Evolutionary conservation across 2,329 filamentous ascomycete genomes (phyloP).

Genomic region (Pseudogymnoascus sp.): DNA sequence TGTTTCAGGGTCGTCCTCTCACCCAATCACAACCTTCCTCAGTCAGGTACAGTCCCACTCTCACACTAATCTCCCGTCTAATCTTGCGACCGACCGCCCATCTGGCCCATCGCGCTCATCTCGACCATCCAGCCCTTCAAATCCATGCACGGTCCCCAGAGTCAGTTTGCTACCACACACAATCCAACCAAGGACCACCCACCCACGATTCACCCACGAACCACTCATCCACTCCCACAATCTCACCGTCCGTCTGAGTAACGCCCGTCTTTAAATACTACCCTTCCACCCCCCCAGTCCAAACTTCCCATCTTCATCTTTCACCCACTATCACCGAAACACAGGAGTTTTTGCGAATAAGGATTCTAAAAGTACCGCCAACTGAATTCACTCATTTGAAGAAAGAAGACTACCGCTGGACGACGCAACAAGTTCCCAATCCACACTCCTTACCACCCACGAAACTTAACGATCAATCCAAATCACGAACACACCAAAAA

Average conservation of each 20-base stretch:
- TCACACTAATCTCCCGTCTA: constrained; percentile 1
- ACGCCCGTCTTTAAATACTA: not conserved
- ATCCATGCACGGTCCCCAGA: not conserved
- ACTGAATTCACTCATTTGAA: not conserved
- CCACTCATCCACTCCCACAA: not conserved
- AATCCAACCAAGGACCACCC: too few species aligned
- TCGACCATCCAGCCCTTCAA: not conserved
- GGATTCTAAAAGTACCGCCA: not conserved
- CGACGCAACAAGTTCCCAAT: not conserved
- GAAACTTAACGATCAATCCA: not conserved
- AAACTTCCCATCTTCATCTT: not conserved
- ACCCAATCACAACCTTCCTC: not conserved
- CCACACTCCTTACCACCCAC: not conserved
- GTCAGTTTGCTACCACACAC: not conserved
- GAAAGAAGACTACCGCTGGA: not conserved
- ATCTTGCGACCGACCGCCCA: not conserved
- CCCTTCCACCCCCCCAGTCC: not conserved
- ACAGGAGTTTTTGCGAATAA: not conserved
- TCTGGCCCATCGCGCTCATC: not conserved
- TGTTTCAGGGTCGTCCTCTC: not conserved
- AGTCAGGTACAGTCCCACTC: not conserved
- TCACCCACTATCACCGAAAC: not conserved
- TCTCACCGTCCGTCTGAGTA: not conserved
- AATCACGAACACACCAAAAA: not conserved
- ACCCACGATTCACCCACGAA: too few species aligned